Conservation (phyloP, 495 filamentous ascomycete genomes). For the Talaromyces ruber region DNA sequence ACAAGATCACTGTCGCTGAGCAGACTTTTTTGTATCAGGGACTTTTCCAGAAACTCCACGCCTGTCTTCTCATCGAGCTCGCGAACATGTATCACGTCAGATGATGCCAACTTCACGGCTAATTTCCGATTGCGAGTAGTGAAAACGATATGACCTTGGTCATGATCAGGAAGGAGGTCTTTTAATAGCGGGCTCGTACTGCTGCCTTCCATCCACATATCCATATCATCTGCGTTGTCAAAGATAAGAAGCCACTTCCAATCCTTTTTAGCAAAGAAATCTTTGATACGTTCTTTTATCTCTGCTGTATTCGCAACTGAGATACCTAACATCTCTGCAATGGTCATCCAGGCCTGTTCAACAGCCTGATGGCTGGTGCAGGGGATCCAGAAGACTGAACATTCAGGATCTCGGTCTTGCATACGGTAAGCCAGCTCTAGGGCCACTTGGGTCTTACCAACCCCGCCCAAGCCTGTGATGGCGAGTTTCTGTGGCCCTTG, state of each 20-base stretch:
- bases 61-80: conserved; percentile 20
- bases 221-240: conserved; percentile 32
- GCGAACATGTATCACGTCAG: conserved; percentile 15
- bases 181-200: not conserved
- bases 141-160: conserved; percentile 26
- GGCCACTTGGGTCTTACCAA: conserved; percentile 44
- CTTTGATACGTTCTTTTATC: conserved; percentile 18
- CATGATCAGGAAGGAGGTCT: conserved; percentile 17
- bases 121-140: conserved; percentile 24
- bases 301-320: conserved; percentile 13
- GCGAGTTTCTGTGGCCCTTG: conserved; percentile 14
- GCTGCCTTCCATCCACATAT: conserved; percentile 16
- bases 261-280: conserved; percentile 18
- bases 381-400: conserved; percentile 38
- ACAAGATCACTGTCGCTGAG: conserved; percentile 8
- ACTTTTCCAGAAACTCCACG: conserved; percentile 12
- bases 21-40: conserved; percentile 16
- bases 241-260: conserved; percentile 28
- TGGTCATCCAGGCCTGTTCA: conserved; percentile 28
- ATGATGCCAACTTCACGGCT: conserved; percentile 10
- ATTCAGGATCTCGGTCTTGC: conserved; percentile 10
- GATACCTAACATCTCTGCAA: conserved; percentile 20
- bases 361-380: conserved; percentile 25
- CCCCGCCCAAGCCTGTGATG: conserved; percentile 35
- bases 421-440: conserved; percentile 7